Evolutionary conservation across 495 filamentous ascomycete species (phyloP), one percentile per base, ranked within the genome.

Genomic region (Podospora bellae-mahoneyi): DNA sequence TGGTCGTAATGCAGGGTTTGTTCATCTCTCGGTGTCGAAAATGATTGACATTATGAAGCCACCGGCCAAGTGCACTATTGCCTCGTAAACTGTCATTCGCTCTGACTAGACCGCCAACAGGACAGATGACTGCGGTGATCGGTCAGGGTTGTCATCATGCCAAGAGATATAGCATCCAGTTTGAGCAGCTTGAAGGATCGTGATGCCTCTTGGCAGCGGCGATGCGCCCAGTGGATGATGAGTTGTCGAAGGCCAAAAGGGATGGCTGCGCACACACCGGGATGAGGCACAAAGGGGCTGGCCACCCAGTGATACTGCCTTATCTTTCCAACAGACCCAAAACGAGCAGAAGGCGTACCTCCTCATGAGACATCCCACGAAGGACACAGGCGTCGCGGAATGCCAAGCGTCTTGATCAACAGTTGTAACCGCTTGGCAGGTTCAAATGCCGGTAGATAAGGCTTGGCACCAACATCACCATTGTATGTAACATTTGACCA

Each of bases 351-450:
- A 27, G 34, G 34, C 34, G 10, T 10, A 39, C 34, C 34, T 39
- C 34, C 34, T 39, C 60, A 30, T 69, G 67, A 72, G 70, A 72
- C 70, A 72, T 58, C 44, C 62, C 70, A 66, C 64, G 66, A 62
- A 60, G 59, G 62, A 39, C 26, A 39, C 62, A 59, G 60, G 30
- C 19, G 19, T 66, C 32, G 60, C 60, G 69, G 68, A 70, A 68
- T 74, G 72, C 72, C 72, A 74, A 74, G 72, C 18, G 32, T 27
- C 62, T 68, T 66, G 65, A 71, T 74, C 68, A 69, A 30, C 71
- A 70, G 53, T 66, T 71, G 66, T 73, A 70, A 72, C 73, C 9
- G 66, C 71, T 75, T 75, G 71, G 71, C 71, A 61, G 48, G 48
- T 32, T 67, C 62, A 67, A 32, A 62, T 20, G 60, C 27, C 62